Evolutionary conservation across 2,329 filamentous ascomycete genomes (phyloP).

Genomic region (Aschersonia sp.): DNA sequence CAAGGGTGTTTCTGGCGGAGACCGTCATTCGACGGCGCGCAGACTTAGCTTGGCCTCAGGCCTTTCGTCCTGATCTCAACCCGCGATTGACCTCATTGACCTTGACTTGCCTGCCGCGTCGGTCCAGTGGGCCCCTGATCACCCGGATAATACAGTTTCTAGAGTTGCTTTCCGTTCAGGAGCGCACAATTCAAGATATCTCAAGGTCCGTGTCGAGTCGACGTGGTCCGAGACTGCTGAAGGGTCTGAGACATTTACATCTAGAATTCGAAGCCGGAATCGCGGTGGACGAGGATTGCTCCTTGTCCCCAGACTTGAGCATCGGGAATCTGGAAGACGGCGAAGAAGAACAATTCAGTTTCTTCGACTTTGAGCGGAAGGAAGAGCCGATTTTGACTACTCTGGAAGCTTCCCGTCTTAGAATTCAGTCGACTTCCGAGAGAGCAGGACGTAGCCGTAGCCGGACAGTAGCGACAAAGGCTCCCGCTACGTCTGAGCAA

Average conservation of each 20-base stretch:
- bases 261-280: conserved; percentile 37
- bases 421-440: too few relatives aligned
- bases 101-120: conserved; percentile 38
- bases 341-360: conserved; percentile 26
- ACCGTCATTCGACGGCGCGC: conserved; percentile 25
- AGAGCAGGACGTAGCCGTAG: background rate
- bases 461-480: background rate
- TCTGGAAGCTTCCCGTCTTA: too few relatives aligned
- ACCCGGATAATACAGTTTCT: conserved; percentile 33
- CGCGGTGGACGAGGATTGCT: conserved; percentile 19
- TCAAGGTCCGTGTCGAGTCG: conserved; percentile 5
- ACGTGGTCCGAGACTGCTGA: conserved; percentile 27
- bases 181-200: conserved; percentile 25
- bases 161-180: conserved; percentile 30
- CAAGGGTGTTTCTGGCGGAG: conserved; percentile 28
- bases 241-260: conserved; percentile 36
- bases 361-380: conserved; percentile 22
- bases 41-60: conserved; percentile 29
- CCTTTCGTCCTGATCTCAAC: conserved; percentile 41
- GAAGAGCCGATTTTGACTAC: background rate
- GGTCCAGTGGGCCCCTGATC: conserved; percentile 35
- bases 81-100: conserved; percentile 37
- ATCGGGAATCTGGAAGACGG: conserved; percentile 26
- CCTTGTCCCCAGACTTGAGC: conserved; percentile 20
- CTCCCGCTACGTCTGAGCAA: conserved; percentile 3